phyloP scores from a whole-genome alignment of 164 flowering plant species.

The Magnolia sinica region DNA sequence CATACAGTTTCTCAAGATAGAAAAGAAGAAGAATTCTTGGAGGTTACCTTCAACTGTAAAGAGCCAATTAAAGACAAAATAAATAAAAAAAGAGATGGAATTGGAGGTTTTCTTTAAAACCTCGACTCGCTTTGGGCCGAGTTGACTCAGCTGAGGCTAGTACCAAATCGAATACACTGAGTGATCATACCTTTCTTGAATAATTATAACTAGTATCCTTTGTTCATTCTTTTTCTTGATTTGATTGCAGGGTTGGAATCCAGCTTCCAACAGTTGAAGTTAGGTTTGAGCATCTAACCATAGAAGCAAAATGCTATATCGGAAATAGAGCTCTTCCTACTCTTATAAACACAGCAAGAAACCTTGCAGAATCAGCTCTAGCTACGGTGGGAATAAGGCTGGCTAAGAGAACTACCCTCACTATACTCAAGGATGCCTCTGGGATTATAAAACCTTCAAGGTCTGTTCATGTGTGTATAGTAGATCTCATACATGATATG shows the following conservation, averaged over 20 bases:
- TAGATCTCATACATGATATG: background rate
- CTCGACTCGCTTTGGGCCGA: background rate
- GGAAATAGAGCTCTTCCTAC: slow-evolving; percentile 49
- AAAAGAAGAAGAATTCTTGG: too few relatives aligned
- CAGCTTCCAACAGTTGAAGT: slow-evolving; percentile 40
- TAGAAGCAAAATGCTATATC: slow-evolving; percentile 36
- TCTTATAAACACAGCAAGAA: slow-evolving; percentile 28
- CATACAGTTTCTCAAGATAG: too few relatives aligned
- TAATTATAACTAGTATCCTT: background rate
- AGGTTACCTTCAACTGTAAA: too few relatives aligned
- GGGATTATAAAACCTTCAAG: slow-evolving; percentile 90
- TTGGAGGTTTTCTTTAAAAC: too few relatives aligned
- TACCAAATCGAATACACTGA: background rate
- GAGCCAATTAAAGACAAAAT: too few relatives aligned
- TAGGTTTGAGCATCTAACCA: slow-evolving; percentile 28
- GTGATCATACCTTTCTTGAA: background rate
- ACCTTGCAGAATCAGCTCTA: slow-evolving; percentile 49
- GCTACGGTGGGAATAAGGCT: slow-evolving; percentile 51
- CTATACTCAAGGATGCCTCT: slow-evolving; percentile 77
- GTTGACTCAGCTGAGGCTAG: background rate
- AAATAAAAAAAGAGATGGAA: too few relatives aligned
- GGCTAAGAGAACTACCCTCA: slow-evolving; percentile 64
- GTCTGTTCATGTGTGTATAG: slow-evolving; percentile 22
- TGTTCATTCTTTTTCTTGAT: background rate
- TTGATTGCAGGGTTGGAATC: slow-evolving; percentile 32